phyloP scores from a whole-genome alignment of 2,329 filamentous ascomycete genomes.

The Fusarium illudens region DNA sequence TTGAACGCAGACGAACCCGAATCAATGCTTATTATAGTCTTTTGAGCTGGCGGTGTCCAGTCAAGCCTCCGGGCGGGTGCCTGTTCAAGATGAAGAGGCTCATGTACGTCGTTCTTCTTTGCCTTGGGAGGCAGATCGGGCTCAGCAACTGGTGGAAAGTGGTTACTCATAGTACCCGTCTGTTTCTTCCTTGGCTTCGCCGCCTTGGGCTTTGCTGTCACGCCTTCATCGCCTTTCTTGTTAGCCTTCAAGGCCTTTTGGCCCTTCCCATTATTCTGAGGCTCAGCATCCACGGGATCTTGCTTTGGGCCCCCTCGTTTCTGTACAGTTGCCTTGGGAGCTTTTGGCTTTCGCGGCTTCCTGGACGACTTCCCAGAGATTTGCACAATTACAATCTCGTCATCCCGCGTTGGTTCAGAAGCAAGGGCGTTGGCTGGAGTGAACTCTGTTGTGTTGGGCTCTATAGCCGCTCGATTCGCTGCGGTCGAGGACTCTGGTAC shows the following conservation, averaged over 20 bases:
- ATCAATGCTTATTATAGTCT: conserved; percentile 42
- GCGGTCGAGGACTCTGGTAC: background rate
- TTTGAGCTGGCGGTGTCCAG: conserved; percentile 72
- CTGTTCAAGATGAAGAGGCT: conserved; percentile 52
- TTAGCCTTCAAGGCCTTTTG: background rate
- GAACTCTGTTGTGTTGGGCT: background rate
- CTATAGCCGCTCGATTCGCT: background rate
- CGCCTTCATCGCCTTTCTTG: conserved; percentile 43
- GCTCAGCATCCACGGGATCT: background rate
- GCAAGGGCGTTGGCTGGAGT: background rate
- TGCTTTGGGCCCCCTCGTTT: conserved; percentile 17
- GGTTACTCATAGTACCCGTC: conserved; percentile 46
- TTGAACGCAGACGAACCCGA: conserved; percentile 44
- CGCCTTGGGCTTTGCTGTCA: conserved; percentile 48
- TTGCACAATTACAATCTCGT: conserved; percentile 38
- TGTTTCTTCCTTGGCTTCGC: conserved; percentile 27
- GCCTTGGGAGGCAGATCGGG: conserved; percentile 11
- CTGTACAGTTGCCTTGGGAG: conserved; percentile 19
- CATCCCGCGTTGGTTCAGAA: conserved; percentile 2
- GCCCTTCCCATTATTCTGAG: background rate
- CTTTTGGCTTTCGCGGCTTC: conserved; percentile 32
- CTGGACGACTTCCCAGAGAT: conserved; percentile 23
- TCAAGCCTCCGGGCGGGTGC: conserved; percentile 65
- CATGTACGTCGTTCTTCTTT: conserved; percentile 40
- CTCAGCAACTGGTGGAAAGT: conserved; percentile 42